phyloP scores from a whole-genome alignment of 148 eudicot genomes.

The Rhododendron simsii region DNA sequence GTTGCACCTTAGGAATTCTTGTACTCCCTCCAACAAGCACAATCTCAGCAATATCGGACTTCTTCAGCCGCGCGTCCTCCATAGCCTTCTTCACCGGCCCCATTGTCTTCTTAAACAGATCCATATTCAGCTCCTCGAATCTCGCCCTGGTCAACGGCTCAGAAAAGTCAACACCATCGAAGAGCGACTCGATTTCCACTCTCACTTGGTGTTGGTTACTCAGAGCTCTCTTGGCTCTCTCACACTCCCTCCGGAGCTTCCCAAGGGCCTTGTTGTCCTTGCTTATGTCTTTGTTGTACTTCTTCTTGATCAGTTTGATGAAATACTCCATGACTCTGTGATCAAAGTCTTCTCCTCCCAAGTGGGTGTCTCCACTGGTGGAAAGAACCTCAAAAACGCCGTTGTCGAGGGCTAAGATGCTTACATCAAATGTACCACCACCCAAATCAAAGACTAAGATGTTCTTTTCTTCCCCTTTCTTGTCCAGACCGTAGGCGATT shows the following conservation, averaged over 20 bases:
- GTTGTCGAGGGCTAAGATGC: slow-evolving; percentile 34
- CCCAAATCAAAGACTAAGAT: slow-evolving; percentile 52
- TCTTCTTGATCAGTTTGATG: slow-evolving; percentile 44
- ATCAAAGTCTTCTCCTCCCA: slow-evolving; percentile 55
- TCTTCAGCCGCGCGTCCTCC: slow-evolving; percentile 45
- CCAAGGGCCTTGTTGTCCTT: slow-evolving; percentile 49
- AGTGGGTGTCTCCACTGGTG: slow-evolving; percentile 55
- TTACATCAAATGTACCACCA: slow-evolving; percentile 54
- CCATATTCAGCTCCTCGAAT: slow-evolving; percentile 47
- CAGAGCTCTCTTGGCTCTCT: slow-evolving; percentile 49
- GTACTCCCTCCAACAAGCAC: slow-evolving; percentile 58
- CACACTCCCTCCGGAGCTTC: slow-evolving; percentile 43
- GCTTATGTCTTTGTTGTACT: slow-evolving; percentile 45
- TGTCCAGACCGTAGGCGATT: slow-evolving; percentile 45
- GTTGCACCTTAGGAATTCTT: slow-evolving; percentile 48
- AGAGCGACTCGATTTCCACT: slow-evolving; percentile 40
- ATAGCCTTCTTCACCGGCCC: slow-evolving; percentile 40
- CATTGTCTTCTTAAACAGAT: slow-evolving; percentile 52
- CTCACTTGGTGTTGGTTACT: slow-evolving; percentile 48
- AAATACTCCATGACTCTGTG: slow-evolving; percentile 49
- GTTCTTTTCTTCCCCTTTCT: slow-evolving; percentile 36
- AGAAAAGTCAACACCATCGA: slow-evolving; percentile 41
- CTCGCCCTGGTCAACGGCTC: slow-evolving; percentile 49
- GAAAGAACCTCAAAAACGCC: slow-evolving; percentile 52
- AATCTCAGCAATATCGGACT: slow-evolving; percentile 36